Conservation (phyloP, 345 rosid genomes). For the Brassica napus region Da-Ae NC_063450.1:229501-230000, state of each 20-base stretch:
- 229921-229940: too few species aligned
- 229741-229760: constrained; percentile 84
- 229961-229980: too few species aligned
- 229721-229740: constrained; percentile 94
- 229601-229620: background rate
- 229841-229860: too few species aligned
- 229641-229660: constrained; percentile 16
- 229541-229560: constrained; percentile 92
- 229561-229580: constrained; percentile 40
- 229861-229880: too few species aligned
- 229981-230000: too few species aligned
- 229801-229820: too few species aligned
- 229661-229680: constrained; percentile 82
- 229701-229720: constrained; percentile 88
- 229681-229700: constrained; percentile 97
- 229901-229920: too few species aligned
- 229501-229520: constrained; percentile 96
- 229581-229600: background rate
- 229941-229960: too few species aligned
- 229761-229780: constrained; percentile 87
- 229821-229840: too few species aligned
- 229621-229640: background rate
- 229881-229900: too few species aligned
- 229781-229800: constrained; percentile 62
- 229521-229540: constrained; percentile 94